These are phyloP conservation scores for Rhododendron griersonianum DNA, from an alignment of 148 eudicot genomes.

Conservation along the genomic window DNA sequence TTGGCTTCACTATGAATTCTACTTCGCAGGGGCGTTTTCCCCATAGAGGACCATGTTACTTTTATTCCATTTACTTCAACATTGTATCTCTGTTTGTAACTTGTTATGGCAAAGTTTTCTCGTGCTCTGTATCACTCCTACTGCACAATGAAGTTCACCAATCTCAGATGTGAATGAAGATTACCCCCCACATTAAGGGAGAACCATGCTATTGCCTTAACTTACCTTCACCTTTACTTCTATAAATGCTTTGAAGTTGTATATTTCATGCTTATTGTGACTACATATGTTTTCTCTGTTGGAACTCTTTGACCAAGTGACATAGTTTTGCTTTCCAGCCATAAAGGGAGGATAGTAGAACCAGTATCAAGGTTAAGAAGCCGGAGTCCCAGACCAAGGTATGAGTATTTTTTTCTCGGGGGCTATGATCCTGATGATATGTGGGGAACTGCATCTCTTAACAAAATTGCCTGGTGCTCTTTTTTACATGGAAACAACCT, in stretches of 20 bases:
- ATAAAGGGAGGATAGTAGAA: constrained; percentile 44
- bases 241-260: not conserved
- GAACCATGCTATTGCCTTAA: not conserved
- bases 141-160: not conserved
- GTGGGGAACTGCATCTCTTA: not conserved
- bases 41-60: not conserved
- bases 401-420: not conserved
- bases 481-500: not conserved
- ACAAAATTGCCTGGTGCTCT: not conserved
- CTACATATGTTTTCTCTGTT: not conserved
- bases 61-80: not conserved
- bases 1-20: not conserved
- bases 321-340: constrained; percentile 37
- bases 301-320: not conserved
- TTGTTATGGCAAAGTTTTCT: not conserved
- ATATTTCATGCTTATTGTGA: not conserved
- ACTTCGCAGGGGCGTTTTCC: not conserved
- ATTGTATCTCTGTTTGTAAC: not conserved
- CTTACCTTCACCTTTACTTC: not conserved
- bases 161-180: not conserved
- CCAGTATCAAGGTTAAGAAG: constrained; percentile 38
- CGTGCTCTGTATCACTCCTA: not conserved
- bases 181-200: not conserved
- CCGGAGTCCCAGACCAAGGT: constrained; percentile 79
- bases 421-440: not conserved